Percentiles rank a stretch among this genome's conserved stretches.
These are phyloP conservation scores for Trifolium pratense DNA, from an alignment of 306 rosid genomes.

Conservation along the genomic window DNA sequence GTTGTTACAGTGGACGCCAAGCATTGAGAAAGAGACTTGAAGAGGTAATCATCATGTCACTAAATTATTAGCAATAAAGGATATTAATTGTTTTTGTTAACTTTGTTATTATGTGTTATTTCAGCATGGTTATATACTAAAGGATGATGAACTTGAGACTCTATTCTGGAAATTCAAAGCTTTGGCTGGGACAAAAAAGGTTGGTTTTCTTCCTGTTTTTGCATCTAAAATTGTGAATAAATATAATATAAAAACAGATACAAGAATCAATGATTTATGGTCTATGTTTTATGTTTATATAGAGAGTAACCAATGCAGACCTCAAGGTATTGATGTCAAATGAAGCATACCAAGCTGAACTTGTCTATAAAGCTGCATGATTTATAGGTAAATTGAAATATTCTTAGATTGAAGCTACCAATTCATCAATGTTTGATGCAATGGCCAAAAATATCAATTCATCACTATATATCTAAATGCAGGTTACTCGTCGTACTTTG, in stretches of 20 bases:
- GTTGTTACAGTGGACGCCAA: conserved; percentile 80
- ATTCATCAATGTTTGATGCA: no score
- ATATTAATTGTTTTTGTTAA: background rate
- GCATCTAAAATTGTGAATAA: background rate
- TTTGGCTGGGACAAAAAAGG: conserved; percentile 86
- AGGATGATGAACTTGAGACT: conserved; percentile 54
- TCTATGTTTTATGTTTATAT: conserved; percentile 32
- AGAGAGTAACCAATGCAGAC: conserved; percentile 78
- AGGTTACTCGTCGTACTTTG: no score
- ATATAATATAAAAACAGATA: background rate
- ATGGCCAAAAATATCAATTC: no score
- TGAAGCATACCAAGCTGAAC: conserved; percentile 65
- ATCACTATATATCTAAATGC: no score
- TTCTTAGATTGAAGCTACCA: background rate
- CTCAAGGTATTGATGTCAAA: conserved; percentile 77
- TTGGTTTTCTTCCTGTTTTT: background rate
- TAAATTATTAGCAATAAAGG: background rate
- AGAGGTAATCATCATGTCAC: conserved; percentile 60
- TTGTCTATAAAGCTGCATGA: conserved; percentile 71
- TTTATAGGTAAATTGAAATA: conserved; percentile 61
- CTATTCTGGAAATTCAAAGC: conserved; percentile 77
- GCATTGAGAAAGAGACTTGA: conserved; percentile 70
- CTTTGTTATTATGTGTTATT: conserved; percentile 3
- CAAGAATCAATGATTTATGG: background rate
- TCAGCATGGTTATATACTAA: conserved; percentile 82